Percentiles rank a stretch among this genome's conserved stretches.
phyloP scores from a whole-genome alignment of 495 filamentous ascomycete species.

The Neurospora sp. region DNA sequence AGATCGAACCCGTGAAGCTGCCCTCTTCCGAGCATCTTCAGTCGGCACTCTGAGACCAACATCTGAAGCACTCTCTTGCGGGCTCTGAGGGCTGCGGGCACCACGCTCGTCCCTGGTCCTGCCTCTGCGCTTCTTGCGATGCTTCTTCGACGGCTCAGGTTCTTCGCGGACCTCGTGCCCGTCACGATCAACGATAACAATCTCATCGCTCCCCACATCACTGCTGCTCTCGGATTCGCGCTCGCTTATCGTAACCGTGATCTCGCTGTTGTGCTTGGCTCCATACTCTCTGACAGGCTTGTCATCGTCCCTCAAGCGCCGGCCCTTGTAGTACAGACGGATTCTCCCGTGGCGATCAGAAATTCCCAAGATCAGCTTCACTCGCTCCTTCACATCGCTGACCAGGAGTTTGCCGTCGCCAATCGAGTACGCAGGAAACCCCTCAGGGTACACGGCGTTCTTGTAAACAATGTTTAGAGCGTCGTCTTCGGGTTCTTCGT shows the following conservation, averaged over 20 bases:
- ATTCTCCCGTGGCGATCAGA: constrained; percentile 47
- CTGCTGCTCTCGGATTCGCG: constrained; percentile 37
- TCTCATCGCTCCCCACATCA: constrained; percentile 38
- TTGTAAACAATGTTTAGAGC: constrained; percentile 65
- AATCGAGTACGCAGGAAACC: constrained; percentile 76
- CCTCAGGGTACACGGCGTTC: constrained; percentile 58
- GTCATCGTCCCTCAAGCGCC: constrained; percentile 55
- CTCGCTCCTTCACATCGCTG: constrained; percentile 52
- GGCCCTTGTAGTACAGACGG: constrained; percentile 76
- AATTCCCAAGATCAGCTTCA: constrained; percentile 51
- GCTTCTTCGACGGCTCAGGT: not conserved
- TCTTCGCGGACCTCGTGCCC: constrained; percentile 5
- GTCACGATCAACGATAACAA: constrained; percentile 24
- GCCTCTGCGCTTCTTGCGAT: constrained; percentile 16
- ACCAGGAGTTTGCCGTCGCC: constrained; percentile 64
- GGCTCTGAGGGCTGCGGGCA: constrained; percentile 10
- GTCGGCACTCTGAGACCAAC: constrained; percentile 21
- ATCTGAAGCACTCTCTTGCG: constrained; percentile 26
- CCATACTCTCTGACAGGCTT: constrained; percentile 61
- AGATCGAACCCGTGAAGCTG: constrained; percentile 16
- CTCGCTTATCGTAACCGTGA: constrained; percentile 45
- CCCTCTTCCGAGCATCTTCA: constrained; percentile 12
- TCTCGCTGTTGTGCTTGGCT: constrained; percentile 69
- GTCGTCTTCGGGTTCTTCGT: constrained; percentile 50
- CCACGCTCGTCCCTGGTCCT: constrained; percentile 16